Percentiles rank a stretch among this genome's conserved stretches.
phyloP scores from a whole-genome alignment of 2,329 filamentous ascomycete genomes.

The Ramichloridium luteum region DNA sequence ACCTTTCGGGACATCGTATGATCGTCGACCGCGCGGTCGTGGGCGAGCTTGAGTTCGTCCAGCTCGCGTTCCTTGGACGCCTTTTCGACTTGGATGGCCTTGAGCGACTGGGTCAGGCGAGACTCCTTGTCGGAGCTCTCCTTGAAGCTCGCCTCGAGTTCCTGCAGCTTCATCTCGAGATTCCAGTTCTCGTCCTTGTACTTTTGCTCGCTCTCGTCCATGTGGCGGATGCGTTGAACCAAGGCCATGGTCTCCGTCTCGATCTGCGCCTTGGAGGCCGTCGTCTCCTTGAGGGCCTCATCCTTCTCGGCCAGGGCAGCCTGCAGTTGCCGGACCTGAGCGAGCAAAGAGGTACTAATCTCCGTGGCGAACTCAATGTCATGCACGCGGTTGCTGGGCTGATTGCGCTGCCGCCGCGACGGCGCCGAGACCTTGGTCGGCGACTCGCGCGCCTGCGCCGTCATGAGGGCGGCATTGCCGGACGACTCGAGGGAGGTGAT shows the following conservation, averaged over 20 bases:
- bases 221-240: constrained; percentile 62
- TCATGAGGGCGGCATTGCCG: constrained; percentile 43
- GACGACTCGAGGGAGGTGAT: constrained; percentile 13
- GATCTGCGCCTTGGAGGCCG: constrained; percentile 62
- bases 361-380: constrained; percentile 98
- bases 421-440: constrained; percentile 82
- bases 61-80: constrained; percentile 68
- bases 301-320: constrained; percentile 75
- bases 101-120: constrained; percentile 62
- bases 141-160: constrained; percentile 59
- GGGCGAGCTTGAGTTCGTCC: constrained; percentile 72
- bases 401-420: constrained; percentile 70
- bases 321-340: constrained; percentile 88
- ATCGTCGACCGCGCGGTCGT: constrained; percentile 71
- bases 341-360: constrained; percentile 85
- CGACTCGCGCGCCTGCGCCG: constrained; percentile 71
- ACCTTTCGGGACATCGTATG: constrained; percentile 64
- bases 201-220: constrained; percentile 88
- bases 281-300: constrained; percentile 64
- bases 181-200: constrained; percentile 99
- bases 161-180: constrained; percentile 82
- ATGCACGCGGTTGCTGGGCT: constrained; percentile 75
- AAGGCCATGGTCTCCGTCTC: constrained; percentile 73
- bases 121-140: constrained; percentile 74
- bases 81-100: constrained; percentile 61